These are phyloP conservation scores for Hyphopichia buzzinii DNA, from an alignment of 1,139 yeast genomes.

Conservation along the genomic window DNA sequence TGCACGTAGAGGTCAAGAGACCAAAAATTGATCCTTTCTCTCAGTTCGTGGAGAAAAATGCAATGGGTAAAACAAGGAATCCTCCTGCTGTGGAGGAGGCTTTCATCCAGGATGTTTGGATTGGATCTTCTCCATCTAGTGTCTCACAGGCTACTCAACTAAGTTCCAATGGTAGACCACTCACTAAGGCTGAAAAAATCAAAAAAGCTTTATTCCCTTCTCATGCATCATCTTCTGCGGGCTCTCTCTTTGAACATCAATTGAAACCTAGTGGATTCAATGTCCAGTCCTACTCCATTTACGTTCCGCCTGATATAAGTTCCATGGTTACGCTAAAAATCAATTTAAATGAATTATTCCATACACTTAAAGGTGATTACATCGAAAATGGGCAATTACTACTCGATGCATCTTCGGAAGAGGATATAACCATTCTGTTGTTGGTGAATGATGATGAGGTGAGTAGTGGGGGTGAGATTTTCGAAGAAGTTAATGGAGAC, in stretches of 20 bases:
- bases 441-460: slow-evolving; percentile 52
- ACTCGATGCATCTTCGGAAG: slow-evolving; percentile 24
- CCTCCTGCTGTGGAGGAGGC: slow-evolving; percentile 24
- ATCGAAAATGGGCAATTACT: slow-evolving; percentile 32
- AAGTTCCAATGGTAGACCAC: slow-evolving; percentile 18
- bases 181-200: slow-evolving; percentile 24
- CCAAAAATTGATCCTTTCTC: slow-evolving; percentile 9
- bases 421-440: slow-evolving; percentile 45
- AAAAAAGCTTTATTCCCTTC: slow-evolving; percentile 36
- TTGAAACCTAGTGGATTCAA: slow-evolving; percentile 46
- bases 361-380: slow-evolving; percentile 32
- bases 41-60: slow-evolving; percentile 9
- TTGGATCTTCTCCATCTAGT: slow-evolving; percentile 37
- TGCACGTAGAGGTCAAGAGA: slow-evolving; percentile 10
- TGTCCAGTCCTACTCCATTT: slow-evolving; percentile 39
- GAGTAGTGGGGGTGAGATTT: slow-evolving; percentile 34
- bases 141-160: slow-evolving; percentile 23
- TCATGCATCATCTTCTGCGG: slow-evolving; percentile 21
- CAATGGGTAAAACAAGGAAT: slow-evolving; percentile 31
- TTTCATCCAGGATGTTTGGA: slow-evolving; percentile 34
- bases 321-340: slow-evolving; percentile 46
- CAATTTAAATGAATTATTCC: slow-evolving; percentile 41
- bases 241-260: slow-evolving; percentile 44
- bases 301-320: slow-evolving; percentile 44
- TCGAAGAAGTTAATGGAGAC: slow-evolving; percentile 21